Percentiles rank a stretch among this genome's conserved stretches.
These are phyloP conservation scores for Moesziomyces antarcticus DNA, from an alignment of 1,284 basidiomycete species.

Conservation along the genomic window DNA sequence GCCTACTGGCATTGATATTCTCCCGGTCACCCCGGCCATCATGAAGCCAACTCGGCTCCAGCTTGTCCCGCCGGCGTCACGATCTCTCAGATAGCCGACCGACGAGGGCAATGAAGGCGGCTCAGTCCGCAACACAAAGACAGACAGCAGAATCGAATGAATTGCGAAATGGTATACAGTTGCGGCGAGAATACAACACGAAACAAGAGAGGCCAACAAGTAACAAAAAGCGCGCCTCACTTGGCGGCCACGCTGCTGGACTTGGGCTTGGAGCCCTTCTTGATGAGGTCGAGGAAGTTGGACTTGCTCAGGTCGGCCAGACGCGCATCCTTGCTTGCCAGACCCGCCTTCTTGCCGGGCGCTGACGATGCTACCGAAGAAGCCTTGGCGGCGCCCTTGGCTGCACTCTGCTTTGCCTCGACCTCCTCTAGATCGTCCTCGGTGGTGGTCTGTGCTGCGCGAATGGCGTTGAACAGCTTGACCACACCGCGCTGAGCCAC, in stretches of 20 bases:
- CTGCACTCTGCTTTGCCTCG: conserved; percentile 33
- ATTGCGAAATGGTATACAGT: conserved; percentile 32
- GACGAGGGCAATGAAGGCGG: background rate
- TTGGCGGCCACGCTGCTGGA: conserved; percentile 32
- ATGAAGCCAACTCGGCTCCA: too few species aligned
- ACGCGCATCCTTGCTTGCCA: conserved; percentile 55
- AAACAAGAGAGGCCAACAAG: background rate
- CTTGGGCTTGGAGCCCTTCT: conserved; percentile 34
- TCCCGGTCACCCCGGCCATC: too few species aligned
- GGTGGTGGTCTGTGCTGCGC: conserved; percentile 63
- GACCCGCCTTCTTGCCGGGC: conserved; percentile 34
- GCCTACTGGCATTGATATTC: too few species aligned
- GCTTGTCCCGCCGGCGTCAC: too few species aligned
- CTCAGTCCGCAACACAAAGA: background rate
- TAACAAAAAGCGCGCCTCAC: conserved; percentile 4
- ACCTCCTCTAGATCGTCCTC: conserved; percentile 56
- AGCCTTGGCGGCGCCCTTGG: background rate
- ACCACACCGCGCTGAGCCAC: conserved; percentile 66
- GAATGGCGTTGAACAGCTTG: conserved; percentile 67
- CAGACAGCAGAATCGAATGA: background rate
- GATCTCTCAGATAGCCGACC: too few species aligned
- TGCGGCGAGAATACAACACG: background rate
- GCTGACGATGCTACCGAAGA: conserved; percentile 1
- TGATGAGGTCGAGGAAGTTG: conserved; percentile 66
- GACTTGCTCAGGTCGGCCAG: conserved; percentile 63